These are phyloP conservation scores for Agarophyton chilense DNA, from an alignment of 23 red algal genomes.

Conservation along the genomic window DNA sequence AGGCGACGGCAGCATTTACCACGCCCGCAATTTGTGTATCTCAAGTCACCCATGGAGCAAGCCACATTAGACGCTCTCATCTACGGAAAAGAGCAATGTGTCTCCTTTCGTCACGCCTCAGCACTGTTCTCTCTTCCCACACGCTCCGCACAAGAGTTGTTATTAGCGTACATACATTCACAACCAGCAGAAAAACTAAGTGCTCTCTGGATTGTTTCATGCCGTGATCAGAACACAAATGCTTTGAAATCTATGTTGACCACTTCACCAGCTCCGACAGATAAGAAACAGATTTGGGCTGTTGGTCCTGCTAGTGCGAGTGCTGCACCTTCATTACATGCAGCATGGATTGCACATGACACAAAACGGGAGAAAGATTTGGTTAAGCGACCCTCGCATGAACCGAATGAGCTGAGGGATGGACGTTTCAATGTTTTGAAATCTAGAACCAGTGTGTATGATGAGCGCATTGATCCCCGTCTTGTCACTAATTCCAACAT, in stretches of 20 bases:
- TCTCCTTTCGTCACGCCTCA: slow-evolving; percentile 31
- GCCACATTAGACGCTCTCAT: slow-evolving; percentile 16
- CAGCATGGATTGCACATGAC: slow-evolving; percentile 8
- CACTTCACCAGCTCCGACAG: background rate
- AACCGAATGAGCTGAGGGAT: slow-evolving; percentile 35
- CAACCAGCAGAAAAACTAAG: background rate
- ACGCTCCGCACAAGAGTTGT: slow-evolving; percentile 17
- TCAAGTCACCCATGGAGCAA: slow-evolving; percentile 3
- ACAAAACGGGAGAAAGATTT: background rate
- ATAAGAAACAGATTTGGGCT: slow-evolving; percentile 23
- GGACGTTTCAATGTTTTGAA: slow-evolving; percentile 13
- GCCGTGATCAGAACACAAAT: background rate
- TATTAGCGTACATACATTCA: background rate
- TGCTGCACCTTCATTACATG: background rate
- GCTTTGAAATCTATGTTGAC: background rate
- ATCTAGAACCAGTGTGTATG: background rate
- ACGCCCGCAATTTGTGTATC: too few species aligned
- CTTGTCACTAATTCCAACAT: background rate
- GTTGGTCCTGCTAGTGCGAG: background rate
- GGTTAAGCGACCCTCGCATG: slow-evolving; percentile 13
- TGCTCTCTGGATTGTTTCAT: slow-evolving; percentile 16
- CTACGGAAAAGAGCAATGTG: slow-evolving; percentile 28
- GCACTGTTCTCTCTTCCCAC: slow-evolving; percentile 5
- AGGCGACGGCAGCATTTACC: too few species aligned
- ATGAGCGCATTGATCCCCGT: slow-evolving; percentile 22